Evolutionary conservation across 1,139 yeast species (phyloP), one percentile per base, ranked within the genome.

Genomic region (Pichia sp.): DNA sequence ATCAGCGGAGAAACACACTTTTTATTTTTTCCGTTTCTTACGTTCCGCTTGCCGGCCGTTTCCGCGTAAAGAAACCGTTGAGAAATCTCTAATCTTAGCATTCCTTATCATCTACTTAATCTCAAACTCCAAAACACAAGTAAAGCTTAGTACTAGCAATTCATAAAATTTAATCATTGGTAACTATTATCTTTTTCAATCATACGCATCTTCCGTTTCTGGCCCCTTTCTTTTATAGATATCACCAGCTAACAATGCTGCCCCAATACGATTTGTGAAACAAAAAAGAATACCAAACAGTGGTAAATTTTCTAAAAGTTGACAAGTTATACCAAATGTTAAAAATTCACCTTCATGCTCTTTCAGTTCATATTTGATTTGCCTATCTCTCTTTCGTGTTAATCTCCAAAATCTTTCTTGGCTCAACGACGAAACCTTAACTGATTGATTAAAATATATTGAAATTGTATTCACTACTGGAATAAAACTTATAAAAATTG

Each of bases 261-360:
- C 87, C 2, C 89, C 93, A 18, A 82, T 71, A 25, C 80, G 79
- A 62, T 84, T 81, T 14, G 93, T 83, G 61, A 84, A 84, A 60
- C 77, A 72, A 63, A 86, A 84, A 47, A 83, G 71, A 2, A 59
- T 45, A 8, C 84, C 70, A 14, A 84, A 79, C 14, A 84, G 53
- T 0, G 95, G 95, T 11, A 83, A 67, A 48, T 77, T 66, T 60
- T 84, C 91, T 28, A 86, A 67, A 2, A 78, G 57, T 30, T 80
- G 77, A 3, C 89, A 83, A 18, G 76, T 70, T 5, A 83, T 57
- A 0, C 93, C 95, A 66, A 83, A 84, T 2, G 54, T 55, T 28
- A 64, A 49, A 33, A 59, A 59, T 10, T 64, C 62, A 5, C 68
- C 68, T 46, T 62, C 66, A 43, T 62, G 53, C 42, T 62, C 63